These are phyloP conservation scores for Podaxis pistillaris DNA, from an alignment of 768 basidiomycete species.

Conservation along the genomic window DNA sequence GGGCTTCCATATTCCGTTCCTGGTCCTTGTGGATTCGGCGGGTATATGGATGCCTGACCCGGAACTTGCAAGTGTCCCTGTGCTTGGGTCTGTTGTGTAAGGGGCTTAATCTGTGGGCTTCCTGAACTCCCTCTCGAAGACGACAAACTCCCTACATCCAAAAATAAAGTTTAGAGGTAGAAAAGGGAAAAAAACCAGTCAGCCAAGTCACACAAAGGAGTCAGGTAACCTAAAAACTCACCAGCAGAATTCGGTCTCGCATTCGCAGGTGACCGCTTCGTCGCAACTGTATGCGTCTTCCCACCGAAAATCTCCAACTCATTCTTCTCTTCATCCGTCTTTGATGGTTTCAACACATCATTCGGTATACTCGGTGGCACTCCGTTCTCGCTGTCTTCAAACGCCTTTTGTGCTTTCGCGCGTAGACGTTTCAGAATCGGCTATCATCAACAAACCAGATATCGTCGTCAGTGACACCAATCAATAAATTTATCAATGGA, in stretches of 20 bases:
- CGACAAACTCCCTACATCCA: background rate
- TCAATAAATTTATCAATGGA: background rate
- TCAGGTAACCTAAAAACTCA: background rate
- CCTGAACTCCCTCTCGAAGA: background rate
- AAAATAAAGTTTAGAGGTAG: background rate
- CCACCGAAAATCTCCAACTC: slow-evolving; percentile 77
- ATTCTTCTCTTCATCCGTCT: slow-evolving; percentile 49
- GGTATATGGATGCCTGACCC: background rate
- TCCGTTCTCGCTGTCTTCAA: slow-evolving; percentile 43
- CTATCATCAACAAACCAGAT: slow-evolving; percentile 29
- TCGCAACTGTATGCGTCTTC: slow-evolving; percentile 54
- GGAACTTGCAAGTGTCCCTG: background rate
- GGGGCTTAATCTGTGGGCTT: background rate
- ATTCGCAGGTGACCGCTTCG: no score
- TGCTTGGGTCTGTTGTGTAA: background rate
- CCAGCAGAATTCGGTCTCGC: background rate
- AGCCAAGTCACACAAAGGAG: background rate
- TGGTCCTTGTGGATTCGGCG: background rate
- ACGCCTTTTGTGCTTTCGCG: slow-evolving; percentile 56
- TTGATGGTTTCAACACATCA: slow-evolving; percentile 56
- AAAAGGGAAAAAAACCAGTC: background rate
- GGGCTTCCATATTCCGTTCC: background rate
- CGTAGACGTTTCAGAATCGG: slow-evolving; percentile 65
- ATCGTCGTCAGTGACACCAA: background rate
- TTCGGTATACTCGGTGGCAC: slow-evolving; percentile 42